A percentile compares a stretch with the other conserved stretches of the same genome.
These are phyloP conservation scores for Candida albicans DNA, from an alignment of 1,139 yeast genomes.

Conservation along the genomic window DNA sequence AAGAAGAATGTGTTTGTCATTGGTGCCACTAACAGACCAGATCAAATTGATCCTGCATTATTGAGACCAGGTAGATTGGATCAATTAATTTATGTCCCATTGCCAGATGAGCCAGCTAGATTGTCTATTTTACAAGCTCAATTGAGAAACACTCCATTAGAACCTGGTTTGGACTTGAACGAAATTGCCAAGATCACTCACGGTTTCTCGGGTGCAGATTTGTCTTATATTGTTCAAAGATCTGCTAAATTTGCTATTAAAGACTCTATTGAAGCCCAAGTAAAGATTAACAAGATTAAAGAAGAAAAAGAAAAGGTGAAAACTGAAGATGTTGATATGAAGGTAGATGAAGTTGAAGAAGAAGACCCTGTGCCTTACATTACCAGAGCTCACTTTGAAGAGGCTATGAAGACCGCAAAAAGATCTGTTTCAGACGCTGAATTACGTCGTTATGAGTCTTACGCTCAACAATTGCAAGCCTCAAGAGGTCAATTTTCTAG, in stretches of 20 bases:
- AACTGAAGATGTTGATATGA: conserved; percentile 68
- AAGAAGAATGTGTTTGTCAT: conserved; percentile 97
- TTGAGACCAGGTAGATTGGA: conserved; percentile 99
- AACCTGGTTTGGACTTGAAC: conserved; percentile 86
- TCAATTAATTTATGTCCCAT: conserved; percentile 96
- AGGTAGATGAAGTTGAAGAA: conserved; percentile 54
- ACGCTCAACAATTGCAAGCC: conserved; percentile 94
- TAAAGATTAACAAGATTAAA: conserved; percentile 53
- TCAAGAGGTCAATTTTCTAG: conserved; percentile 89
- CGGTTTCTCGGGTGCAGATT: conserved; percentile 99
- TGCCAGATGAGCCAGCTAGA: conserved; percentile 95
- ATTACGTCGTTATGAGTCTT: conserved; percentile 97
- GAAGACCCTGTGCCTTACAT: conserved; percentile 95
- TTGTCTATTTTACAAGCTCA: conserved; percentile 92
- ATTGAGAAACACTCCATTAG: conserved; percentile 96
- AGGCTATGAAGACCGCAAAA: conserved; percentile 99
- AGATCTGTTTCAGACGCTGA: conserved; percentile 97
- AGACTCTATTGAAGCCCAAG: conserved; percentile 90
- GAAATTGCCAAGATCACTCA: conserved; percentile 91
- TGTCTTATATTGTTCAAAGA: conserved; percentile 95
- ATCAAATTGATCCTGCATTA: conserved; percentile 97
- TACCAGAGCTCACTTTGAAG: conserved; percentile 91
- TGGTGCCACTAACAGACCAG: conserved; percentile 99
- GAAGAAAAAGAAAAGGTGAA: conserved; percentile 39
- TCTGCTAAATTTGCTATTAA: conserved; percentile 98